Conservation (phyloP, 768 basidiomycete genomes). For the Suillus hirtellus region DNA sequence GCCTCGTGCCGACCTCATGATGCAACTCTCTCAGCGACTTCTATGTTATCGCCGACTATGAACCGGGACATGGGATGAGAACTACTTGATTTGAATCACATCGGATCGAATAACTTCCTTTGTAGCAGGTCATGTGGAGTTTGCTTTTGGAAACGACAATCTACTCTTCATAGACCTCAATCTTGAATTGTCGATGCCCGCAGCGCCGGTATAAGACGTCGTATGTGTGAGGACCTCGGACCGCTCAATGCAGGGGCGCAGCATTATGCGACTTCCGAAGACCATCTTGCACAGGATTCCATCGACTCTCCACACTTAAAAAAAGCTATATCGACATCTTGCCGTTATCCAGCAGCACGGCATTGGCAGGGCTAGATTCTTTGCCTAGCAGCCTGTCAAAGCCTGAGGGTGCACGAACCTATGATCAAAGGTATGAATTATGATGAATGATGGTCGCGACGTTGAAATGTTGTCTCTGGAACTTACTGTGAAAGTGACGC, state of each 20-base stretch:
- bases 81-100: not conserved
- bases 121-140: not conserved
- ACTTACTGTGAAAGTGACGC: not conserved
- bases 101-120: not conserved
- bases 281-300: not conserved
- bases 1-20: constrained; percentile 2
- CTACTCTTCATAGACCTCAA: not conserved
- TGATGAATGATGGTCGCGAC: not conserved
- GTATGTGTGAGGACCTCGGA: not conserved
- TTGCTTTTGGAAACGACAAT: not conserved
- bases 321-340: not conserved
- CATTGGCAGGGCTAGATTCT: not conserved
- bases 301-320: not conserved
- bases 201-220: not conserved
- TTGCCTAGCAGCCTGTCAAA: not conserved
- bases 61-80: not conserved
- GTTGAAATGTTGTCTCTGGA: not conserved
- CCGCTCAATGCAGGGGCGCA: not conserved
- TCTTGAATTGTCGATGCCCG: not conserved
- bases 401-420: not conserved
- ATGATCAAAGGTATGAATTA: not conserved
- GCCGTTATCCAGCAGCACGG: not conserved
- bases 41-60: constrained; percentile 4
- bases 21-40: not conserved
- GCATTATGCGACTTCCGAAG: not conserved